Evolutionary conservation across 495 filamentous ascomycete genomes (phyloP).

Genomic region (Chlorociboria aeruginascens): DNA sequence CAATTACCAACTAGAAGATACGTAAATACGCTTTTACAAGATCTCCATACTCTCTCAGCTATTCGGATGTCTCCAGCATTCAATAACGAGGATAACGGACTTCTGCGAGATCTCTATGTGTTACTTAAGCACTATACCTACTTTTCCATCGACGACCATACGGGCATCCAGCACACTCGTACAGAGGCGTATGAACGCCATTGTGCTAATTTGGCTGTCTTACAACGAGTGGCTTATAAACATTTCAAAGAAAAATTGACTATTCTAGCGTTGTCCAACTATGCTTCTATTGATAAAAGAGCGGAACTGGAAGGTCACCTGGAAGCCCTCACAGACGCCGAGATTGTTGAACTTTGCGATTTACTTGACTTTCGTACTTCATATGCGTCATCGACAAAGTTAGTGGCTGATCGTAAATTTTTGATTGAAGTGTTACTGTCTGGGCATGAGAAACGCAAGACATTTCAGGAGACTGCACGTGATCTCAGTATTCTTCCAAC

Average conservation of each 20-base stretch:
- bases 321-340: conserved; percentile 54
- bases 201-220: conserved; percentile 57
- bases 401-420: conserved; percentile 54
- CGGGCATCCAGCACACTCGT: conserved; percentile 58
- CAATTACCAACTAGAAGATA: conserved; percentile 91
- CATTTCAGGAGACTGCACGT: conserved; percentile 70
- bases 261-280: conserved; percentile 84
- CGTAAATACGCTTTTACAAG: conserved; percentile 82
- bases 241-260: conserved; percentile 83
- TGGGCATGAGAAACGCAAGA: conserved; percentile 61
- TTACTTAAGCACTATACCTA: conserved; percentile 74
- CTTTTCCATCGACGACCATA: conserved; percentile 89
- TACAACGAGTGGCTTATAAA: conserved; percentile 74
- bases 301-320: conserved; percentile 71
- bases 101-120: conserved; percentile 70
- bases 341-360: conserved; percentile 55
- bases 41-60: conserved; percentile 78
- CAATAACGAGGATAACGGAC: conserved; percentile 55
- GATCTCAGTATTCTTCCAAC: conserved; percentile 70
- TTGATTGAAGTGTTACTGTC: conserved; percentile 68
- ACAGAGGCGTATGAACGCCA: conserved; percentile 70
- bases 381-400: conserved; percentile 59
- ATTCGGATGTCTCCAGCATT: conserved; percentile 71
- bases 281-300: conserved; percentile 72
- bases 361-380: conserved; percentile 64